Conservation (phyloP, 768 basidiomycete species). For the Lanmaoa rubissima region DNA sequence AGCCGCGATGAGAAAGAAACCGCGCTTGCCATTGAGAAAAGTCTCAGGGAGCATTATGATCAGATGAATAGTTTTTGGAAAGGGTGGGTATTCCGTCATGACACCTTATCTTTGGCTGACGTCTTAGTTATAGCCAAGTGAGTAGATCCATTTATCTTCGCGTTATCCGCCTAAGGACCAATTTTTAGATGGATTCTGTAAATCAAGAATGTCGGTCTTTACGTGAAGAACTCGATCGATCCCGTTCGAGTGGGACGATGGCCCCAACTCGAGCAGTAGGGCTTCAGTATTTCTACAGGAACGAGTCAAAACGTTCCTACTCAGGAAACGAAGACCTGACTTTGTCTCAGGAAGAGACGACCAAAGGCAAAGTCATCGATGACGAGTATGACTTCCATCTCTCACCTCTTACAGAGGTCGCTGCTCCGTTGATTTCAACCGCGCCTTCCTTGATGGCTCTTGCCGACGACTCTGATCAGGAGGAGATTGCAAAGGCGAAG, state of each 20-base stretch:
- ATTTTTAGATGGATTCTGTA: slow-evolving; percentile 21
- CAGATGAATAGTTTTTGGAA: slow-evolving; percentile 44
- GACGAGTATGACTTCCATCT: slow-evolving; percentile 32
- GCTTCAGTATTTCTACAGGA: slow-evolving; percentile 23
- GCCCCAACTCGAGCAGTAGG: slow-evolving; percentile 18
- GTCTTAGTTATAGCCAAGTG: slow-evolving; percentile 33
- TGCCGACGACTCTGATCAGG: slow-evolving; percentile 29
- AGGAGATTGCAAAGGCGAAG: slow-evolving; percentile 22
- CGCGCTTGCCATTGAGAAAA: slow-evolving; percentile 50
- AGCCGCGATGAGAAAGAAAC: slow-evolving; percentile 51
- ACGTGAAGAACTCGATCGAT: slow-evolving; percentile 28
- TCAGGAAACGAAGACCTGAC: slow-evolving; percentile 15
- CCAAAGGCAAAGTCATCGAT: slow-evolving; percentile 25
- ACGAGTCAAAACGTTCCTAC: slow-evolving; percentile 22
- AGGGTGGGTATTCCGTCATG: slow-evolving; percentile 27
- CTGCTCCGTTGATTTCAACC: slow-evolving; percentile 26
- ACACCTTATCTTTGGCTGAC: slow-evolving; percentile 18
- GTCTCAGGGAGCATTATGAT: slow-evolving; percentile 51
- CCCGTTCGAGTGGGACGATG: slow-evolving; percentile 13
- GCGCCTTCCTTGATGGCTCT: slow-evolving; percentile 31
- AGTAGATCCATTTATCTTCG: slow-evolving; percentile 18
- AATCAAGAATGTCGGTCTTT: slow-evolving; percentile 27
- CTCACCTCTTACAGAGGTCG: slow-evolving; percentile 30
- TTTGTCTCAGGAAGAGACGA: slow-evolving; percentile 11
- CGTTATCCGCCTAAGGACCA: slow-evolving; percentile 6